Conservation (phyloP, 1,284 basidiomycete genomes). For the Moesziomyces sp. region DNA sequence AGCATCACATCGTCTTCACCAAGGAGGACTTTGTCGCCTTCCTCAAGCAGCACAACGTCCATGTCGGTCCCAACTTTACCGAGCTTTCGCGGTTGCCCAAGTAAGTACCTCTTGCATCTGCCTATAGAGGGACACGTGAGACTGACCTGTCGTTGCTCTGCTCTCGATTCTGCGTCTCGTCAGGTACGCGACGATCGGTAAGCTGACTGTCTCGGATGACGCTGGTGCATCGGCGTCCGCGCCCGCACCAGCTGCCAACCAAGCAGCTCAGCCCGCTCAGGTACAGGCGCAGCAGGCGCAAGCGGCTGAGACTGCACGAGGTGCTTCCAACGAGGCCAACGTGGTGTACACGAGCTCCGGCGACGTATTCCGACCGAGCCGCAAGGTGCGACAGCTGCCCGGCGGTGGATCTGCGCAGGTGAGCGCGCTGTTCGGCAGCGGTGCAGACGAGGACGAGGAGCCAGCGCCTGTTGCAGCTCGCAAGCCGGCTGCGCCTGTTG, state of each 20-base stretch:
- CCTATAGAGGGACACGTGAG: too few relatives aligned
- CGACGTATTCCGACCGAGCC: slow-evolving; percentile 57
- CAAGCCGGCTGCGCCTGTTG: slow-evolving; percentile 7
- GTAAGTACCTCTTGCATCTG: slow-evolving; percentile 12
- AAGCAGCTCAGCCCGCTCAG: slow-evolving; percentile 4
- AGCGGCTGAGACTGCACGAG: slow-evolving; percentile 3
- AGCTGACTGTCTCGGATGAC: slow-evolving; percentile 31
- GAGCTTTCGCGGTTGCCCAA: slow-evolving; percentile 58
- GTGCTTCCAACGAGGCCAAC: slow-evolving; percentile 16
- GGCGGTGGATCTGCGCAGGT: slow-evolving; percentile 56
- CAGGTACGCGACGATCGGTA: slow-evolving; percentile 55
- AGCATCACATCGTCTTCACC: slow-evolving; percentile 59
- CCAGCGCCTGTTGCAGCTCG: slow-evolving; percentile 9
- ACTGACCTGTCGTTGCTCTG: neutral
- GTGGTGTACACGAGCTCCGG: slow-evolving; percentile 54
- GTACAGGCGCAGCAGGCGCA: slow-evolving; percentile 6
- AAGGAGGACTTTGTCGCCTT: slow-evolving; percentile 55
- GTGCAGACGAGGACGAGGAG: slow-evolving; percentile 32
- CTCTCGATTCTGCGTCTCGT: neutral
- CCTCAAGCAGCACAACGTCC: slow-evolving; percentile 59
- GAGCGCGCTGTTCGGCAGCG: slow-evolving; percentile 53
- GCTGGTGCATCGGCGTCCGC: slow-evolving; percentile 23
- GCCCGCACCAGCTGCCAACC: slow-evolving; percentile 4
- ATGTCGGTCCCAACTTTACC: slow-evolving; percentile 57
- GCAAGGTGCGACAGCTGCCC: slow-evolving; percentile 57